These are phyloP conservation scores for Pontederia paniculata DNA, from an alignment of 176 grass and related monocot genomes.

Conservation along the genomic window DNA sequence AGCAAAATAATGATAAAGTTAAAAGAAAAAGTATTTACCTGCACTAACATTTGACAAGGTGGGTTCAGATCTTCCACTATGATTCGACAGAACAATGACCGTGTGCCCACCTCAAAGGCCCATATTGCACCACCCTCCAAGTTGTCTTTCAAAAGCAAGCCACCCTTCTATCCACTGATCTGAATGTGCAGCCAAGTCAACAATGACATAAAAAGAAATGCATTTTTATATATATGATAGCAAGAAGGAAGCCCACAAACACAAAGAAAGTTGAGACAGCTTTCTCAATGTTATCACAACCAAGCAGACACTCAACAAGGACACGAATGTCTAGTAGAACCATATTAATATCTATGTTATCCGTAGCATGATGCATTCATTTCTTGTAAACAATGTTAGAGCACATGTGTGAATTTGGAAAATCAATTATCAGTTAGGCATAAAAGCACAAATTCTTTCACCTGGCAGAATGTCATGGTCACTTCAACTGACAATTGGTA, in stretches of 20 bases:
- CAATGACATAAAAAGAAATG: background rate
- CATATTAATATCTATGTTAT: too few relatives aligned
- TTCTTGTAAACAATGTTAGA: too few relatives aligned
- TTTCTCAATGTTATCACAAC: too few relatives aligned
- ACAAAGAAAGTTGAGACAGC: too few relatives aligned
- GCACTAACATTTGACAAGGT: conserved; percentile 70
- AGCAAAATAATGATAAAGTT: conserved; percentile 3
- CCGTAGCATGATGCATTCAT: too few relatives aligned
- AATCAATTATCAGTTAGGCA: background rate
- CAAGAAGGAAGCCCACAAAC: background rate
- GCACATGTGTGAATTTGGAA: background rate
- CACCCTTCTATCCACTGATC: conserved; percentile 46
- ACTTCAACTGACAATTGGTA: background rate
- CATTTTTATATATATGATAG: background rate
- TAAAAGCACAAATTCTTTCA: too few relatives aligned
- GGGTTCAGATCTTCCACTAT: conserved; percentile 66
- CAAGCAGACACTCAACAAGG: too few relatives aligned
- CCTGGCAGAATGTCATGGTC: too few relatives aligned
- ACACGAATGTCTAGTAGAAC: too few relatives aligned
- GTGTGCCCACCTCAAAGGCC: conserved; percentile 74
- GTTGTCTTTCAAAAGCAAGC: conserved; percentile 67
- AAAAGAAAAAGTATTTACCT: conserved; percentile 26
- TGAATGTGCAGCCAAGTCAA: conserved; percentile 12
- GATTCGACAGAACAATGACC: conserved; percentile 60
- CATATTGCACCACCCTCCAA: conserved; percentile 72